Base-by-base conservation (phyloP, 345 rosid species). In the Citrus maxima region DNA sequence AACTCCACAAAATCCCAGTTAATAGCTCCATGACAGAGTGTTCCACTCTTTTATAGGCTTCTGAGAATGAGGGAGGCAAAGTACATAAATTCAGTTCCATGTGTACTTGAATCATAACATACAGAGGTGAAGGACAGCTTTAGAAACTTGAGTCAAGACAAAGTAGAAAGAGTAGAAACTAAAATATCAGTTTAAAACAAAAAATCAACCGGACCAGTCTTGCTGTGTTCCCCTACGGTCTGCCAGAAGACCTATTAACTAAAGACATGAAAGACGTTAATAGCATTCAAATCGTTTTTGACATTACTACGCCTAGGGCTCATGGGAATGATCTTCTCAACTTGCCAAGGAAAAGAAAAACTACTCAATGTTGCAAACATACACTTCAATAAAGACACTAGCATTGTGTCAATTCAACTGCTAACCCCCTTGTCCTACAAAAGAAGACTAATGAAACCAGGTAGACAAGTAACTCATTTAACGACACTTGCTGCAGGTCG, bases 231-330 rank as follows among this genome's bases (percentile, higher is more conserved):
- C n/a, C 58, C 51, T 14, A 59, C 18, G 0, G 16, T 38, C 27
- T 73, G 42, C 51, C 21, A 27, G 7, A 58, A 54, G 42, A 72
- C 6, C 5, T 5, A 55, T 16, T 32, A 60, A n/a, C 10, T 22
- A 22, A 72, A 72, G 46, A 42, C n/a, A 63, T 19, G 70, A 62
- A 74, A 74, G 60, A 22, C 28, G 32, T 10, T 63, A 74, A n/a
- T 27, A 42, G 24, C 10, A 42, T 28, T 37, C 40, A 75, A 46
- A 63, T 61, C 38, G 27, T 61, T 58, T 19, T 4, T 14, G 24
- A 74, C 65, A 60, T 27, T 9, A 1, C 51, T 10, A 6, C 25
- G 6, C 69, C 60, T 21, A 28, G 10, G 0, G 61, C 40, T 51
- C 19, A 49, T 1, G 2, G 32, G 1, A 28, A 46, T 4, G 42